These are phyloP conservation scores for Trypethelium eluteriae DNA, from an alignment of 495 filamentous ascomycete genomes.

Conservation along the genomic window DNA sequence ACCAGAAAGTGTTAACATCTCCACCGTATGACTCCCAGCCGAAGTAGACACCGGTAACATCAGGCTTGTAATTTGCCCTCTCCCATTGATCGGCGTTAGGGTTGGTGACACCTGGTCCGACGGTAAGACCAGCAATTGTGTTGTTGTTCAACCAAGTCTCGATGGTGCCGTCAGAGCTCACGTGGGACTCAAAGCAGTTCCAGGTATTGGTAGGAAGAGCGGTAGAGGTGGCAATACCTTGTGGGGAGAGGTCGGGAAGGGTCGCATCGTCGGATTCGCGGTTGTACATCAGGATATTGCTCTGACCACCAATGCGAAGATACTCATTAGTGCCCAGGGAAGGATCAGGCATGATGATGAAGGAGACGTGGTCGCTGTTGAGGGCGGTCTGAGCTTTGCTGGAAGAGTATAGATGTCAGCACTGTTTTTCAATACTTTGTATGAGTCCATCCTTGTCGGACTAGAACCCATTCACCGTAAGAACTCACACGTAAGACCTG, in stretches of 20 bases:
- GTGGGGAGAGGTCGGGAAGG: slow-evolving; percentile 49
- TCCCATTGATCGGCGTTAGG: slow-evolving; percentile 46
- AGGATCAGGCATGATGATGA: slow-evolving; percentile 55
- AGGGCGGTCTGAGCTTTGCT: slow-evolving; percentile 49
- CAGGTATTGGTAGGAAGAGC: slow-evolving; percentile 43
- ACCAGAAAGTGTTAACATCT: slow-evolving; percentile 53
- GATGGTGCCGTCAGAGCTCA: slow-evolving; percentile 47
- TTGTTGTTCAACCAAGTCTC: slow-evolving; percentile 51
- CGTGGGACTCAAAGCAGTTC: slow-evolving; percentile 53
- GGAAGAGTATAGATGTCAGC: slow-evolving; percentile 25
- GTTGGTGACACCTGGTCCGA: slow-evolving; percentile 40
- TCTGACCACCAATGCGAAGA: slow-evolving; percentile 52
- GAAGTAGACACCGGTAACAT: slow-evolving; percentile 49
- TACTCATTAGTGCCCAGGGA: slow-evolving; percentile 48
- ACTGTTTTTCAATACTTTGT: slow-evolving; percentile 19
- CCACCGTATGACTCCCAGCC: slow-evolving; percentile 55
- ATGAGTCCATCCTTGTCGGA: neutral
- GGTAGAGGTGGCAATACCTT: slow-evolving; percentile 45
- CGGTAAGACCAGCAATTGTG: slow-evolving; percentile 44
- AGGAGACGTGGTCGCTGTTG: slow-evolving; percentile 48
- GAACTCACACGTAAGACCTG: slow-evolving; percentile 45
- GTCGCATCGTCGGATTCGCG: slow-evolving; percentile 55
- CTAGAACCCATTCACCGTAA: neutral
- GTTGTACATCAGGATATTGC: slow-evolving; percentile 53
- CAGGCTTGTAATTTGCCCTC: slow-evolving; percentile 41